These are phyloP conservation scores for Gleditsia sinensis DNA, from an alignment of 306 rosid genomes.

Conservation along the genomic window DNA sequence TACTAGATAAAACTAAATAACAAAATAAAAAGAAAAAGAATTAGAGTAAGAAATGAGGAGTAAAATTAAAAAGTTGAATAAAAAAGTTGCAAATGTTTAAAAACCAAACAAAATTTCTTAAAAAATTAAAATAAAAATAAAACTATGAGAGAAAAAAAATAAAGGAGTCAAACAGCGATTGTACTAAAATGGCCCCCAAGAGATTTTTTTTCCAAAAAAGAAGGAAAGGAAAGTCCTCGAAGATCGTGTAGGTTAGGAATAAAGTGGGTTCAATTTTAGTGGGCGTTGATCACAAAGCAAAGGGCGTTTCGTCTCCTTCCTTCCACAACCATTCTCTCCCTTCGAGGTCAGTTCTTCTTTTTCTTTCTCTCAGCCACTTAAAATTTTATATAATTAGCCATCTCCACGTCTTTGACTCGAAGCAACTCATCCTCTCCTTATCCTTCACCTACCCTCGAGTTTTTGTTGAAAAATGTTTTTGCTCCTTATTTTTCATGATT, in stretches of 20 bases:
- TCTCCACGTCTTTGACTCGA: neutral
- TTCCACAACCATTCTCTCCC: neutral
- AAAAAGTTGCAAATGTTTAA: too few species aligned
- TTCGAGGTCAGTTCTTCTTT: neutral
- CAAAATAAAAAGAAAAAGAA: too few species aligned
- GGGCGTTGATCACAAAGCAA: neutral
- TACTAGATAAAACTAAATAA: too few species aligned
- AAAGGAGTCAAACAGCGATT: too few species aligned
- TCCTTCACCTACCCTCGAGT: neutral
- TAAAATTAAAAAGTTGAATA: too few species aligned
- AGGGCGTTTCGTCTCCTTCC: neutral
- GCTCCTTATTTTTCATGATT: neutral
- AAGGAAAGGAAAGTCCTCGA: too few species aligned
- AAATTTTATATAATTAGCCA: neutral
- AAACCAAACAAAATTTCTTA: too few species aligned
- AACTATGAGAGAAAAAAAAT: too few species aligned
- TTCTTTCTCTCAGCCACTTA: neutral
- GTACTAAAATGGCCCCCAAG: too few species aligned
- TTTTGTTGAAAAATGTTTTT: neutral
- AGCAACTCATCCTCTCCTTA: neutral
- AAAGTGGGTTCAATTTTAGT: neutral
- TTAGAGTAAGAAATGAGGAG: too few species aligned
- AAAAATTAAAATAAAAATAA: too few species aligned
- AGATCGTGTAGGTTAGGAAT: neutral
- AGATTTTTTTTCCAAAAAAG: too few species aligned